Evolutionary conservation across 345 rosid species (phyloP).

Genomic region (Iberis pinnata): DNA sequence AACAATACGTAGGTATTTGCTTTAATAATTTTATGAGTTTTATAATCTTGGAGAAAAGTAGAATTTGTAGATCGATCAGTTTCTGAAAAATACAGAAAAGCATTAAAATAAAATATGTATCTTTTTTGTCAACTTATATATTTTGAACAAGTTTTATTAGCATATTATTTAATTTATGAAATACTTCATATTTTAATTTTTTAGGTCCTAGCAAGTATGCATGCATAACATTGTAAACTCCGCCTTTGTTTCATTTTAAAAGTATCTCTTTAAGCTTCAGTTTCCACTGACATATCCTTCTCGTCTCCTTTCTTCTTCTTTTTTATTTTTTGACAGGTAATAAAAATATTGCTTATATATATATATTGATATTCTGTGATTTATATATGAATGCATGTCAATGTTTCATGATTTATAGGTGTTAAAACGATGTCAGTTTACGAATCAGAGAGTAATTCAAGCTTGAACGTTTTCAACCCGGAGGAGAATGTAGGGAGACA

Average conservation of each 20-base stretch:
- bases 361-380: not conserved
- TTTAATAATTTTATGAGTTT: no score
- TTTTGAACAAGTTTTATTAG: no score
- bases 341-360: not conserved
- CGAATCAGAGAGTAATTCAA: slow-evolving; percentile 26
- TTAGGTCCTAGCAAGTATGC: no score
- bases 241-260: slow-evolving; percentile 24
- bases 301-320: slow-evolving; percentile 6
- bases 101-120: no score
- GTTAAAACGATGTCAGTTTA: slow-evolving; percentile 20
- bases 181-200: no score
- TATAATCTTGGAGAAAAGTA: no score
- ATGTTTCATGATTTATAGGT: slow-evolving; percentile 13
- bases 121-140: no score
- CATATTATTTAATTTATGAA: no score
- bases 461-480: slow-evolving; percentile 20
- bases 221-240: slow-evolving; percentile 32
- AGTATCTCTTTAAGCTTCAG: slow-evolving; percentile 27
- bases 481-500: slow-evolving; percentile 25
- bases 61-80: no score
- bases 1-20: no score
- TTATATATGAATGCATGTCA: slow-evolving; percentile 24
- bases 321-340: slow-evolving; percentile 18
- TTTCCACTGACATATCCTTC: slow-evolving; percentile 21
- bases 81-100: no score